Conservation (phyloP, 2,329 filamentous ascomycete genomes). For the Phaeoacremonium minimum region DNA sequence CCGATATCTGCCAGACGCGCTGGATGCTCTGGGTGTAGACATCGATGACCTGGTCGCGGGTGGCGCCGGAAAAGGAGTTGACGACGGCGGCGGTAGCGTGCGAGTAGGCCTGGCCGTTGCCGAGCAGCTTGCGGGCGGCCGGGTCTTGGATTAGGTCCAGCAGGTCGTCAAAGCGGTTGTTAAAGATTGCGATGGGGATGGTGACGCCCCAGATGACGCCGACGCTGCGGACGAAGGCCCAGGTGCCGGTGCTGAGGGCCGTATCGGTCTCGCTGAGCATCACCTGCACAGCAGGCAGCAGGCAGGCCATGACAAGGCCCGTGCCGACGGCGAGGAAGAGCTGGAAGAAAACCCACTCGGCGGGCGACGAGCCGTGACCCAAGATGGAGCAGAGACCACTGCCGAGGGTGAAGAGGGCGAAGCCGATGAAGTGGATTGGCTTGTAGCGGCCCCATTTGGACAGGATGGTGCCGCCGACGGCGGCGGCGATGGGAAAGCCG, state of each 20-base stretch:
- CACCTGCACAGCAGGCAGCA: background rate
- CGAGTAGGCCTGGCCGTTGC: constrained; percentile 3
- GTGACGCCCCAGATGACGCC: constrained; percentile 1
- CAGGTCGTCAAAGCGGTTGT: too few species aligned
- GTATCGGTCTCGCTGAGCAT: background rate
- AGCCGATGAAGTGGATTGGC: constrained; percentile 15
- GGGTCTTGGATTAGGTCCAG: too few species aligned
- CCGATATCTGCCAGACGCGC: too few species aligned
- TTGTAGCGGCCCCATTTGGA: constrained; percentile 18
- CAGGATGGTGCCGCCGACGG: constrained; percentile 15
- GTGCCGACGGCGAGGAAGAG: background rate
- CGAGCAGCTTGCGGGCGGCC: background rate
- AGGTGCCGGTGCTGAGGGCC: background rate
- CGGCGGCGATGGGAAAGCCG: constrained; percentile 12
- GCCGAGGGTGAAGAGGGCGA: background rate
- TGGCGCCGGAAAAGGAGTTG: too few species aligned
- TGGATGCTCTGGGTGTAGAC: too few species aligned
- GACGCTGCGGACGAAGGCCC: constrained; percentile 1
- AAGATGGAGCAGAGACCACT: constrained; percentile 3
- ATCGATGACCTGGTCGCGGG: too few species aligned
- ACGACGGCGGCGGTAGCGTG: constrained; percentile 2
- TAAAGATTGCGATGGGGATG: constrained; percentile 1
- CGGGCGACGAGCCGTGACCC: background rate
- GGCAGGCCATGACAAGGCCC: background rate
- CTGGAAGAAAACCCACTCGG: constrained; percentile 1